Base-by-base conservation (phyloP, 129 eudicot genomes). In the Apium graveolens region DNA sequence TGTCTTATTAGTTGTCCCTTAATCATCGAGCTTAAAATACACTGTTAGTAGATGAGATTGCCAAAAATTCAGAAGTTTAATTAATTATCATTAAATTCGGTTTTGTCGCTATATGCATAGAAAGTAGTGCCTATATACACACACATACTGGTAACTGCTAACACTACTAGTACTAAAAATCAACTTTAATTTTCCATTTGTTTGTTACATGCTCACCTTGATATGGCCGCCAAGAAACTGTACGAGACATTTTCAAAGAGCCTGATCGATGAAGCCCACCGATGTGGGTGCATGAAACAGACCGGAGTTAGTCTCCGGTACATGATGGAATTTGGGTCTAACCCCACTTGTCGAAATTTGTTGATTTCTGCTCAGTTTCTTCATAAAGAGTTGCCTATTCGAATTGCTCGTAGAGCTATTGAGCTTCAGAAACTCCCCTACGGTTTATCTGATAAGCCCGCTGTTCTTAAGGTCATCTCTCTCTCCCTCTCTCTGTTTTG, bases 261-360 rank as follows among this genome's bases (percentile, higher is more conserved):
- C 4, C 79, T 94, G 18, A 69, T 85, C 0, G 96, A 89, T 10
- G 96, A 94, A 81, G 97, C 88, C 34, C 96, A 88, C 16, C 79
- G 79, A 82, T 94, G 91, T 91, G 98, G 96, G 12, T 76, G 82
- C 2, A 81, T 91, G 96, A 91, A 90, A 57, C 98, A 90, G 77
- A 94, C 89, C 26, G 98, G 98, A 3, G 97, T 94, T 8, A 88
- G 89, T 73, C 89, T 94, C 57, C 88, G 91, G 16, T 91, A 94
- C 83, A 94, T 95, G 97, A 80, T 90, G 91, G 98, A 95, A 70
- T 95, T 95, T 43, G 97, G 97, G 26, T 91, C 96, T 29, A 76
- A 63, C n/a, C 91, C 92, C 78, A 87, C 92, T 5, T 79, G 77
- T 5, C 83, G 92, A 0, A 91, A 88, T 84, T 71, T 91, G 75